Conservation (phyloP, 495 filamentous ascomycete species). For the Talaromyces proteolyticus region DNA sequence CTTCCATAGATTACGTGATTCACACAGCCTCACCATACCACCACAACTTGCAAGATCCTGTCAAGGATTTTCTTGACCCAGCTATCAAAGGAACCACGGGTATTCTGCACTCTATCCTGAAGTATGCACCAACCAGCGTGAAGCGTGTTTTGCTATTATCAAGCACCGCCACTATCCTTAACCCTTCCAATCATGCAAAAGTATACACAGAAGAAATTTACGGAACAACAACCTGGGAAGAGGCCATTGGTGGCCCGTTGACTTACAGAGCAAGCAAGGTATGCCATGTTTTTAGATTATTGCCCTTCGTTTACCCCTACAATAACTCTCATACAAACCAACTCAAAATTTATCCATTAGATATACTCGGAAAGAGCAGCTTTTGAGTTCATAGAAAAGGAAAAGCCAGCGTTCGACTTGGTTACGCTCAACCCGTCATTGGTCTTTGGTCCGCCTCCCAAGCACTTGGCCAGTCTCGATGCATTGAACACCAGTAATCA, state of each 20-base stretch:
- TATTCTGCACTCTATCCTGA: constrained; percentile 37
- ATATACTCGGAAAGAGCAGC: constrained; percentile 49
- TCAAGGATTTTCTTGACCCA: constrained; percentile 27
- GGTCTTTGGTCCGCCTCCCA: constrained; percentile 53
- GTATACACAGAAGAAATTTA: constrained; percentile 52
- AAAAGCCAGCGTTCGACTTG: constrained; percentile 59
- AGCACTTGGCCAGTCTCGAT: constrained; percentile 42
- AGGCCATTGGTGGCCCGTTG: constrained; percentile 35
- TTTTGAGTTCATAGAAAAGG: constrained; percentile 59
- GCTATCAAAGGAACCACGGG: constrained; percentile 37
- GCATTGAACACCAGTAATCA: constrained; percentile 52
- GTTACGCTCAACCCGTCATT: constrained; percentile 56
- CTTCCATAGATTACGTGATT: constrained; percentile 34
- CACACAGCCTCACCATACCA: constrained; percentile 46
- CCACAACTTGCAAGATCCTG: constrained; percentile 25
- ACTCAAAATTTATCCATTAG: no score
- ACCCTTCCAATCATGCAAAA: constrained; percentile 36
- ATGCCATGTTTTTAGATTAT: background rate
- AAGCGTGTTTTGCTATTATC: constrained; percentile 59
- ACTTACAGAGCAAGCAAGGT: constrained; percentile 43
- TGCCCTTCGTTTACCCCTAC: constrained; percentile 23
- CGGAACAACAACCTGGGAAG: constrained; percentile 50
- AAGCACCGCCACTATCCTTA: constrained; percentile 65
- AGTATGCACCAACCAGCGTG: constrained; percentile 34
- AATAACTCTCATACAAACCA: no score